Evolutionary conservation across 1,284 basidiomycete species (phyloP), one percentile per base, ranked within the genome.

Genomic region (Boletellus sp.): DNA sequence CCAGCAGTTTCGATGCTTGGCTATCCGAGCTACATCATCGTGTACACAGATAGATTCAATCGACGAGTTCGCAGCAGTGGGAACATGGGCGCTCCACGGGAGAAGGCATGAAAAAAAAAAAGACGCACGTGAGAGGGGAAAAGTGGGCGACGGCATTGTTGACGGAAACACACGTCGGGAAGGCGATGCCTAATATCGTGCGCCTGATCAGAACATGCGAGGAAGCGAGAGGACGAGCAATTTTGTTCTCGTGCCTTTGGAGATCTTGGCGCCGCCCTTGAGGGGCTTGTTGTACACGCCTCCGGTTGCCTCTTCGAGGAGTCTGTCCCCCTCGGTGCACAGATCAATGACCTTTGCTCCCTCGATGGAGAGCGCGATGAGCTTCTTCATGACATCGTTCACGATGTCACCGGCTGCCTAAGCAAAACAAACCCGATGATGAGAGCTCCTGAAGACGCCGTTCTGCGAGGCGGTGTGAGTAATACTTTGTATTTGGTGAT

Each of bases 161-260:
- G 63, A 98, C 85, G 37, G 93, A 96, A 61, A 98, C 77, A 61
- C 81, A 86, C 19, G 96, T 97, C 24, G 96, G 95, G 81, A 97
- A 97, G 2, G 93, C 92, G 66, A 94, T 79, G 57, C 93, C 93
- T 93, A 59, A 18, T n/a, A 37, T 8, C 28, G 40, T 26, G 3
- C 22, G 40, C 6, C 18, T 5, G 15, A 40, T 59, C 53, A 61
- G 46, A 41, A 28, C 26, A 18, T 8, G 32, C 41, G 22, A 4
- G 59, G 19, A 32, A 32, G 30, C n/a, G 50, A 21, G 49, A 33
- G 12, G 51, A 51, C 38, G 39, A 19, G 18, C 30, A 21, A 32
- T 33, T 70, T n/a, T 2, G 30, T 15, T 15, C 26, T 11, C 84
- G 59, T 61, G 87, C 94, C 94, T 76, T 97, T 97, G 72, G 74